Evolutionary conservation across 2,329 filamentous ascomycete genomes (phyloP).

Genomic region (Teratosphaeria destructans): DNA sequence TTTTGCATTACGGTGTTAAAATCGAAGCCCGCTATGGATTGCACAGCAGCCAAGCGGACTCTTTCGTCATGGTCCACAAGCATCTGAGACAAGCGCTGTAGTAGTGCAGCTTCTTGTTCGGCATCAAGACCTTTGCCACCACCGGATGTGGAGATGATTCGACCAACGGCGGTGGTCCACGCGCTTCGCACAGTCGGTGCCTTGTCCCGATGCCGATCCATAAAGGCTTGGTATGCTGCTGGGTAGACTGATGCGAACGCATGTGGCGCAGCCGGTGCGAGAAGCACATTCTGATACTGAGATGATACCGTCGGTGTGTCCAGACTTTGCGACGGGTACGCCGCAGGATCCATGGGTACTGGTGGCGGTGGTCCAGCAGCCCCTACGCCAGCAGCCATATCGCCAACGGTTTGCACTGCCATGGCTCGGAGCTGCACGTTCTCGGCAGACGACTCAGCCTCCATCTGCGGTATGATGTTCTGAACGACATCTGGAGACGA

Average conservation of each 20-base stretch:
- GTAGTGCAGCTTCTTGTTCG: slow-evolving; percentile 66
- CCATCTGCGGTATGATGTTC: slow-evolving; percentile 88
- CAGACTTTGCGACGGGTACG: slow-evolving; percentile 64
- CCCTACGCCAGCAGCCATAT: slow-evolving; percentile 88
- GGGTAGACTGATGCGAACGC: slow-evolving; percentile 79
- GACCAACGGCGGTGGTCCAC: slow-evolving; percentile 75
- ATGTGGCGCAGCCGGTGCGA: slow-evolving; percentile 74
- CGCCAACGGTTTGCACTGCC: slow-evolving; percentile 87
- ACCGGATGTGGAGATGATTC: slow-evolving; percentile 83
- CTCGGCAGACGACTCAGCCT: slow-evolving; percentile 83
- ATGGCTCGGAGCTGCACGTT: slow-evolving; percentile 76
- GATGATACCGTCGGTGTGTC: slow-evolving; percentile 31
- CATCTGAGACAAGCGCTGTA: slow-evolving; percentile 63
- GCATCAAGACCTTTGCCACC: slow-evolving; percentile 79
- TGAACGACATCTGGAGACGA: slow-evolving; percentile 79
- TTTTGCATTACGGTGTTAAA: slow-evolving; percentile 75
- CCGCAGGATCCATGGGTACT: slow-evolving; percentile 64
- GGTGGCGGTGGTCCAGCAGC: slow-evolving; percentile 73
- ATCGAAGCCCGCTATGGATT: slow-evolving; percentile 68
- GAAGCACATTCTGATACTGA: slow-evolving; percentile 50
- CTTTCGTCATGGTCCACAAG: slow-evolving; percentile 83
- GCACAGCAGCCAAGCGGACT: slow-evolving; percentile 80
- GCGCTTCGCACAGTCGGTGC: slow-evolving; percentile 68
- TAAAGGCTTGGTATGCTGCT: slow-evolving; percentile 69
- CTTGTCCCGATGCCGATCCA: slow-evolving; percentile 80